Base-by-base conservation (phyloP, 2,329 filamentous ascomycete species). In the Gliomastix tumulicola region DNA sequence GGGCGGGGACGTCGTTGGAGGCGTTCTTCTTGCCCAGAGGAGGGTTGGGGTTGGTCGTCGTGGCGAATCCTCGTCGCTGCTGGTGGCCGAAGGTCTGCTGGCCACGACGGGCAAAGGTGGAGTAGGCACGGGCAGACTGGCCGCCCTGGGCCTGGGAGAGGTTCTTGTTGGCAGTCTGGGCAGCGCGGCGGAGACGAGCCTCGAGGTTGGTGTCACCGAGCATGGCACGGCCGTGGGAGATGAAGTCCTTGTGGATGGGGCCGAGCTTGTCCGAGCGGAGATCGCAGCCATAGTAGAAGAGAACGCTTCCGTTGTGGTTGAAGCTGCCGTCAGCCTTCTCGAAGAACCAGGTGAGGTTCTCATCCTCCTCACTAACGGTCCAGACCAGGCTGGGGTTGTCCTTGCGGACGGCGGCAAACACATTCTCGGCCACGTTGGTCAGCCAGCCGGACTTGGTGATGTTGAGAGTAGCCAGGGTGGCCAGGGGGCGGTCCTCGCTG, bases 321-420 rank as follows among this genome's bases (percentile, higher is more conserved):
- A 96, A 76, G 61, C 87, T 95, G 39, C 92, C 90, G 49, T 96
- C 88, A 9, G 90, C 84, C 72, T 95, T 95, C 63, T 95, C 89
- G 49, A 94, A 94, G 71, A 97, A 96, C 92, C 90, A 97, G 10
- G 88, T 89, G 50, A 97, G 70, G 59, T 97, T 96, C 73, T 97
- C 90, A 51, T 97, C 89, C 48, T 94, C 84, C 54, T 89, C 84
- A 66, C 86, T 90, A 42, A 96, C 90, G n/a, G 88, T 94, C 90
- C 89, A 98, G 45, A 88, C 84, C 46, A 97, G 73, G 65, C 84
- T 88, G 38, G 88, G 81, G 60, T 89, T 84, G 55, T 96, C 90
- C 63, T 94, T 94, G 72, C 90, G 94, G 59, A 97, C 85, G 44
- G 85, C 84, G 45, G 84, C 79, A 60, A 97, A 95, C 40, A 97